These are phyloP conservation scores for Chaetomiaceae sp. DNA, from an alignment of 2,329 filamentous ascomycete species.

Conservation along the genomic window DNA sequence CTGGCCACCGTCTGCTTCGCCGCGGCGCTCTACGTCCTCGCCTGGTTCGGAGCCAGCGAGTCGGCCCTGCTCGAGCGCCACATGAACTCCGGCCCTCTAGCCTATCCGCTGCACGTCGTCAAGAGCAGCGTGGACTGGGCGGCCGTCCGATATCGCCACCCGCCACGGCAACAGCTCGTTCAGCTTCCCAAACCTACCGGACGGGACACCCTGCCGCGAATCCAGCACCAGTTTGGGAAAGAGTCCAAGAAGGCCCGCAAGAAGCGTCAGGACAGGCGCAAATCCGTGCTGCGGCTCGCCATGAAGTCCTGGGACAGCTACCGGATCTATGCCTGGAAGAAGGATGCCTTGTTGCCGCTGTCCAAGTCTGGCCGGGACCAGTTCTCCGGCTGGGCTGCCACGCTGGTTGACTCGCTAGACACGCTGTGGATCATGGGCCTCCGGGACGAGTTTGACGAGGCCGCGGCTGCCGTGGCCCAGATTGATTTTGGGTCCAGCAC, in stretches of 20 bases:
- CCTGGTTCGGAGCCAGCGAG: neutral
- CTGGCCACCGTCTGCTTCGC: neutral
- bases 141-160: conserved; percentile 4
- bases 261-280: conserved; percentile 8
- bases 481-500: conserved; percentile 41
- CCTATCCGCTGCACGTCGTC: neutral
- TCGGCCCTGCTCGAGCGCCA: conserved; percentile 6
- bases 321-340: conserved; percentile 31
- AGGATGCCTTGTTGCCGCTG: conserved; percentile 20
- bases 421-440: conserved; percentile 54
- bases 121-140: conserved; percentile 19
- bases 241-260: neutral
- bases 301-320: conserved; percentile 38
- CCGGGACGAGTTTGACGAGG: conserved; percentile 45
- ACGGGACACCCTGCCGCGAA: neutral
- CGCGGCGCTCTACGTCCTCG: neutral
- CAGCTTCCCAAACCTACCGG: neutral
- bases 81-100: conserved; percentile 10
- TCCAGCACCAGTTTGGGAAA: conserved; percentile 13
- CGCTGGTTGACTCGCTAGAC: conserved; percentile 34
- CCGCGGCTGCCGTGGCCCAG: conserved; percentile 37
- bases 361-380: conserved; percentile 12
- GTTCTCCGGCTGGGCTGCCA: conserved; percentile 24
- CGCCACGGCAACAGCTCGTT: conserved; percentile 1
- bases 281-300: conserved; percentile 12